These are phyloP conservation scores for Castanopsis chinensis DNA, from an alignment of 306 rosid species.

Conservation along the genomic window DNA sequence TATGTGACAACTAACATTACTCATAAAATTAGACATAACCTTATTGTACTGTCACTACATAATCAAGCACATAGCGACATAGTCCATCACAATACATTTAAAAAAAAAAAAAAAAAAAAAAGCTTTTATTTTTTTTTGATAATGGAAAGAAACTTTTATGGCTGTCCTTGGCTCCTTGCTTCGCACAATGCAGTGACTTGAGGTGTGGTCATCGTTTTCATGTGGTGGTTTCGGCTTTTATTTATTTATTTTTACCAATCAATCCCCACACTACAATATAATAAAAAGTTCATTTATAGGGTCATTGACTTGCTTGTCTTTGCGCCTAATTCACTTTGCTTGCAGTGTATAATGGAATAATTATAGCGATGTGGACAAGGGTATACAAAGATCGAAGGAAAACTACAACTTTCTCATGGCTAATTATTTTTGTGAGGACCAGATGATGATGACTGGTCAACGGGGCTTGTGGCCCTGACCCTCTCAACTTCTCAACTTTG, in stretches of 20 bases:
- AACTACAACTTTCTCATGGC: slow-evolving; percentile 27
- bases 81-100: not conserved
- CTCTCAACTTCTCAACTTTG: too few species aligned
- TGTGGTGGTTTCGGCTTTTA: slow-evolving; percentile 25
- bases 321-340: slow-evolving; percentile 29
- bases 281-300: slow-evolving; percentile 1
- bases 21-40: accelerated
- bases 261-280: slow-evolving; percentile 34
- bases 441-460: slow-evolving; percentile 22
- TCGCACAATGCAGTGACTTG: slow-evolving; percentile 13
- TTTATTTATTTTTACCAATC: not conserved
- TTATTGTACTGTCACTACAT: too few species aligned
- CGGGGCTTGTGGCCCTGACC: not conserved
- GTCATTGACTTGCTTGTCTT: slow-evolving; percentile 39
- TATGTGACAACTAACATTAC: too few species aligned
- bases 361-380: slow-evolving; percentile 32
- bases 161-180: slow-evolving; percentile 12
- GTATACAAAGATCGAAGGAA: slow-evolving; percentile 15
- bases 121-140: too few species aligned
- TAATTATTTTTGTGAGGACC: slow-evolving; percentile 30
- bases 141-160: not conserved
- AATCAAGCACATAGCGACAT: not conserved
- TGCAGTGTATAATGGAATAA: slow-evolving; percentile 32
- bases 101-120: too few species aligned
- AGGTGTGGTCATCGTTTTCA: not conserved